phyloP scores from a whole-genome alignment of 768 basidiomycete genomes.

The Fibroporia radiculosa region DNA sequence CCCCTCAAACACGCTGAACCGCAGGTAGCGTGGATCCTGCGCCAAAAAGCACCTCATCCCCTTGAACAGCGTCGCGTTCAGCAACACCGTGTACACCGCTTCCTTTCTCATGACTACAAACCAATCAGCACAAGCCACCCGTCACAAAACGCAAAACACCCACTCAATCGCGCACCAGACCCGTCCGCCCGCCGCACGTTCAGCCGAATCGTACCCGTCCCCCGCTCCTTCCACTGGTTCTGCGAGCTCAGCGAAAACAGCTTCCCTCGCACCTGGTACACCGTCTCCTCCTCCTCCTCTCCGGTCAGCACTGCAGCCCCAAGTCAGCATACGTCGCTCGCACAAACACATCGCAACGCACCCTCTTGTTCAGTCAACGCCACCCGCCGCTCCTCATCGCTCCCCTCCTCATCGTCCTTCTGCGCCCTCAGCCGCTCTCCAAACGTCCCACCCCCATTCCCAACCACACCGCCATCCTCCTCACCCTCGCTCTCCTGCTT shows the following conservation, averaged over 20 bases:
- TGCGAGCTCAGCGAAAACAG: constrained; percentile 50
- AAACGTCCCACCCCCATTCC: constrained; percentile 31
- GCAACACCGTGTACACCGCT: constrained; percentile 64
- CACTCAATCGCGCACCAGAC: constrained; percentile 62
- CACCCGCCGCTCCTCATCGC: constrained; percentile 43
- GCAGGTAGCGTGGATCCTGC: constrained; percentile 73
- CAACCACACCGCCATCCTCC: constrained; percentile 16
- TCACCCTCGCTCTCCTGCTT: constrained; percentile 20
- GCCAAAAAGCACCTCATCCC: constrained; percentile 70
- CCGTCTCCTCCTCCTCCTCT: constrained; percentile 75
- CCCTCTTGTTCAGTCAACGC: constrained; percentile 63
- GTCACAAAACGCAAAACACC: constrained; percentile 15
- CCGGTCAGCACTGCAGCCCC: constrained; percentile 53
- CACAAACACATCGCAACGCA: constrained; percentile 21
- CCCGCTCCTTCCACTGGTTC: constrained; percentile 72
- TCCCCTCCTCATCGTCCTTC: constrained; percentile 47
- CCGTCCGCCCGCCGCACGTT: constrained; percentile 62
- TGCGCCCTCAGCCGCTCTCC: constrained; percentile 60
- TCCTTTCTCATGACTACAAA: constrained; percentile 77
- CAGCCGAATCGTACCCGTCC: constrained; percentile 61
- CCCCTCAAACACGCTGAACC: constrained; percentile 65
- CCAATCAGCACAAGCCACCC: background rate
- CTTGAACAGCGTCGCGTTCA: constrained; percentile 69
- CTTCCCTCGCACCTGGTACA: constrained; percentile 74
- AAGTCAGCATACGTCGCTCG: background rate